These are phyloP conservation scores for Phytophthora multivora DNA, from an alignment of 352 stramenopile species.

Conservation along the genomic window DNA sequence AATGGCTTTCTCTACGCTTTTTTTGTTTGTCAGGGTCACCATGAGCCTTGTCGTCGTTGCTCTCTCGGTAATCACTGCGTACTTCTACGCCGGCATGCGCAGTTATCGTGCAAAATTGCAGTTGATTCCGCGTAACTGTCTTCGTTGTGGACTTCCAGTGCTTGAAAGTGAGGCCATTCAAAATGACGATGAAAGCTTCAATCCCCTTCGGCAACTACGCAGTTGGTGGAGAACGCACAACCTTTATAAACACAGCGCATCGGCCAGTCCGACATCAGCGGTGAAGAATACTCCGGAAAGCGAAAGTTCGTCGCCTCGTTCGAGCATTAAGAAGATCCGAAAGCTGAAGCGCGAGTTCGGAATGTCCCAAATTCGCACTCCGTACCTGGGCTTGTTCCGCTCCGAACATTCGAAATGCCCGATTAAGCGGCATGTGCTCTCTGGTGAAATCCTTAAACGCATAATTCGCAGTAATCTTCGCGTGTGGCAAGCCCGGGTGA, in stretches of 20 bases:
- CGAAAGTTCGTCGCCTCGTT: background rate
- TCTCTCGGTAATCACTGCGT: slow-evolving; percentile 56
- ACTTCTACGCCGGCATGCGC: slow-evolving; percentile 69
- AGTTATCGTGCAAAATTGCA: slow-evolving; percentile 67
- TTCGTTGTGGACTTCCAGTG: slow-evolving; percentile 66
- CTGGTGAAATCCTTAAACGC: slow-evolving; percentile 57
- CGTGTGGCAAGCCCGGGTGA: slow-evolving; percentile 78
- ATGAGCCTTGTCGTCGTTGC: slow-evolving; percentile 50
- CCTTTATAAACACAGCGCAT: slow-evolving; percentile 4
- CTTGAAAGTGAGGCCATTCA: slow-evolving; percentile 53
- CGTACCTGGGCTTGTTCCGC: slow-evolving; percentile 66
- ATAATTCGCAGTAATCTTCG: slow-evolving; percentile 75
- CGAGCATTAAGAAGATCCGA: slow-evolving; percentile 29
- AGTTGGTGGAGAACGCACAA: slow-evolving; percentile 48
- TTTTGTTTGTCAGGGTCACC: slow-evolving; percentile 45
- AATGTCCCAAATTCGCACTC: slow-evolving; percentile 76
- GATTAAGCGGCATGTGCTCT: slow-evolving; percentile 50
- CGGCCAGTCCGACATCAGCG: background rate
- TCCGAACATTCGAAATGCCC: slow-evolving; percentile 61
- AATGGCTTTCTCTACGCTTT: background rate
- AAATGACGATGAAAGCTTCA: slow-evolving; percentile 65
- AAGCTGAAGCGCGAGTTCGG: slow-evolving; percentile 67
- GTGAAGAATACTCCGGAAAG: background rate
- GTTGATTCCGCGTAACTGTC: slow-evolving; percentile 75
- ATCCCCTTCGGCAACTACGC: slow-evolving; percentile 43